Evolutionary conservation across 768 basidiomycete genomes (phyloP).

Genomic region (Tulasnella sp.): DNA sequence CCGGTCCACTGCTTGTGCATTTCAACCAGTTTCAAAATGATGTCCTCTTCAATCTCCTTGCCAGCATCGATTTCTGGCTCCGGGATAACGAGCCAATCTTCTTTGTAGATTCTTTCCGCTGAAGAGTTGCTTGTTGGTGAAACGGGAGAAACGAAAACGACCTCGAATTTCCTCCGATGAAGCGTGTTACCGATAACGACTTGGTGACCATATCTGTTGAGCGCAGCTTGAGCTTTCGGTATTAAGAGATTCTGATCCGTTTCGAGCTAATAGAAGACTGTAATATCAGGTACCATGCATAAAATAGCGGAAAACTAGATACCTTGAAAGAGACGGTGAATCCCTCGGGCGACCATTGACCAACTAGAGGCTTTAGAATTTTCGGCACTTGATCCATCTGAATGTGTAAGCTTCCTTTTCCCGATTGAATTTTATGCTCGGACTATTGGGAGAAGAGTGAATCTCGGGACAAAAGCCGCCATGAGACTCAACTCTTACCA

Average conservation of each 20-base stretch:
- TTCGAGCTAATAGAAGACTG: constrained; percentile 52
- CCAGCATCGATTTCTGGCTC: constrained; percentile 26
- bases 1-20: constrained; percentile 58
- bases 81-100: constrained; percentile 27
- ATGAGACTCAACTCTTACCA: constrained; percentile 46
- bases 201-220: constrained; percentile 92
- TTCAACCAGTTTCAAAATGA: constrained; percentile 58
- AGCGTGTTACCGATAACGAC: constrained; percentile 95
- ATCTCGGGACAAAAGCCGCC: not conserved
- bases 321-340: constrained; percentile 98
- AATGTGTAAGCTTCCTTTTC: constrained; percentile 81
- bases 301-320: not conserved
- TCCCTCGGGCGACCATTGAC: constrained; percentile 83
- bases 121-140: not conserved
- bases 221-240: constrained; percentile 78
- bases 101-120: constrained; percentile 19
- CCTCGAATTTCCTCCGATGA: constrained; percentile 79
- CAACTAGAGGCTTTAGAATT: constrained; percentile 81
- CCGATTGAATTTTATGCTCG: constrained; percentile 97
- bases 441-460: constrained; percentile 48
- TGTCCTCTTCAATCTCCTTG: constrained; percentile 90
- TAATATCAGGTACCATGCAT: not conserved
- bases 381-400: constrained; percentile 99
- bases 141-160: constrained; percentile 64
- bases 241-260: constrained; percentile 73